Evolutionary conservation across 768 basidiomycete species (phyloP).

Genomic region (Xerocomellus dryophilus): DNA sequence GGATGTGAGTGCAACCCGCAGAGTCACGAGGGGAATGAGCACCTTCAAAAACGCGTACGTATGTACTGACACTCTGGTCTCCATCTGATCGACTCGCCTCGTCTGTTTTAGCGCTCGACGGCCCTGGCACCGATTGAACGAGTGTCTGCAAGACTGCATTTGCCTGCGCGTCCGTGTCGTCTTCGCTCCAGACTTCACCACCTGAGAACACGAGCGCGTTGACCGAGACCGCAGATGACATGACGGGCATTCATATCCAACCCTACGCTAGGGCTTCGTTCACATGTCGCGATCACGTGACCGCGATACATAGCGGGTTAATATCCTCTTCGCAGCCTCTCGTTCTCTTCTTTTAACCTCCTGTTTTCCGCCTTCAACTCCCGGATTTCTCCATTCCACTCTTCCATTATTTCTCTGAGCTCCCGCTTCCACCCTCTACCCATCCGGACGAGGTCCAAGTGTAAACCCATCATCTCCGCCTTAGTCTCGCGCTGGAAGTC

Average conservation of each 20-base stretch:
- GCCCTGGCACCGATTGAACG: constrained; percentile 6
- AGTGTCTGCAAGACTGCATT: constrained; percentile 5
- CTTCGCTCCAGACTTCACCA: constrained; percentile 22
- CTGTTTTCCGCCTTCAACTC: constrained; percentile 45
- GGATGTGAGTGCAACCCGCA: background rate
- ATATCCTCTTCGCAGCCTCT: constrained; percentile 47
- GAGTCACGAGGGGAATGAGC: background rate
- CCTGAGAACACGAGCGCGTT: constrained; percentile 33
- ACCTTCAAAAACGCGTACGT: constrained; percentile 34
- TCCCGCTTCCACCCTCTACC: constrained; percentile 67
- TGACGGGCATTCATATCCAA: too few species aligned
- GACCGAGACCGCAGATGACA: constrained; percentile 11
- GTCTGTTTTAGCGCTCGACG: constrained; percentile 9
- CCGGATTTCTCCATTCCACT: constrained; percentile 55
- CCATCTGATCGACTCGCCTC: constrained; percentile 1
- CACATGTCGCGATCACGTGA: constrained; percentile 13
- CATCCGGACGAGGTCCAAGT: constrained; percentile 71
- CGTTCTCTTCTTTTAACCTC: constrained; percentile 66
- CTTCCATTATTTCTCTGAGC: constrained; percentile 58
- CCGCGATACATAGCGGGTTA: too few species aligned
- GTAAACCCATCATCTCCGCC: constrained; percentile 71
- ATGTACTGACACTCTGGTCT: constrained; percentile 20
- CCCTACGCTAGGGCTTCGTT: too few species aligned
- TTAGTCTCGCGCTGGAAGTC: constrained; percentile 69
- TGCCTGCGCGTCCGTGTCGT: constrained; percentile 9